These are phyloP conservation scores for Cenococcum geophilum DNA, from an alignment of 495 filamentous ascomycete genomes.

Conservation along the genomic window DNA sequence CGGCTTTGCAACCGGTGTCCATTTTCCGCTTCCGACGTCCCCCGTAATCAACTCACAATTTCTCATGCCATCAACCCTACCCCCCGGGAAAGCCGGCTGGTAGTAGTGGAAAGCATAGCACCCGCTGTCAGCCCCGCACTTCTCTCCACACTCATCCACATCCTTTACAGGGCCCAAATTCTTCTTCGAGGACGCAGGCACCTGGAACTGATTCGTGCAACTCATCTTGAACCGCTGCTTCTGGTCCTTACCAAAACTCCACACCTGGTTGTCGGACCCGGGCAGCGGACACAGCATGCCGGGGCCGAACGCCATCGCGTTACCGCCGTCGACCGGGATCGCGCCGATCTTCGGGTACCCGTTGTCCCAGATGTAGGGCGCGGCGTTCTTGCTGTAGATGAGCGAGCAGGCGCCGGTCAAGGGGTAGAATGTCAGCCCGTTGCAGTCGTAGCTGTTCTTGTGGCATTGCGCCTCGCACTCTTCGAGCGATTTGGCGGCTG, in stretches of 20 bases:
- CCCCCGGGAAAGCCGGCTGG: slow-evolving; percentile 1
- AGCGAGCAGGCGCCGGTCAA: neutral
- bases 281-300: slow-evolving; percentile 11
- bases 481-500: neutral
- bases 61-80: slow-evolving; percentile 5
- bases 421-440: slow-evolving; percentile 8
- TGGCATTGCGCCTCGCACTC: slow-evolving; percentile 11
- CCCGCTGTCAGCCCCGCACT: neutral
- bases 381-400: neutral
- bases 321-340: neutral
- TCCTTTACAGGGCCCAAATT: neutral
- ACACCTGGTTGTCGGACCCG: slow-evolving; percentile 16
- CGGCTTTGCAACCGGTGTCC: neutral
- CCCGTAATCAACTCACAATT: slow-evolving; percentile 8
- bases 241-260: neutral
- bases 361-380: slow-evolving; percentile 11
- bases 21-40: neutral
- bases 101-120: slow-evolving; percentile 15
- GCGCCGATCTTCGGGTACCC: slow-evolving; percentile 12
- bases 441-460: slow-evolving; percentile 7
- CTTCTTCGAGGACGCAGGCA: neutral
- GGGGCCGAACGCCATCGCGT: neutral
- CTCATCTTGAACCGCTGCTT: slow-evolving; percentile 2
- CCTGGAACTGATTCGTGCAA: slow-evolving; percentile 9
- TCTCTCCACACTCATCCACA: neutral